Evolutionary conservation across 1,139 yeast species (phyloP), one percentile per base, ranked within the genome.

Genomic region (Yamadazyma sp.): DNA sequence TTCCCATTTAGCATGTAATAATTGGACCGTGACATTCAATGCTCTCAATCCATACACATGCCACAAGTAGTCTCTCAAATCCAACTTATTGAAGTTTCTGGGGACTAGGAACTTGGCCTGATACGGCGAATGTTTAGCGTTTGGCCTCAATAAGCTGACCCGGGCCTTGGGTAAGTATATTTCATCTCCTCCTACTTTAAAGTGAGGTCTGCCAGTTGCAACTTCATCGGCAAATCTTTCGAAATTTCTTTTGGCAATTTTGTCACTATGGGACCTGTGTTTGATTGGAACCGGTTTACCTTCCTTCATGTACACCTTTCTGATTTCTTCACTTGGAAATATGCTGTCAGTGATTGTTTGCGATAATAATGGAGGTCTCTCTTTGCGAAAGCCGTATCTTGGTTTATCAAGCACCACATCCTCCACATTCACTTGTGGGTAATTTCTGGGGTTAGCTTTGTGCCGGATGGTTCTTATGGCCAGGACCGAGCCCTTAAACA

Each of bases 91-190:
- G 73, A 89, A 88, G 43, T 86, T 79, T 56, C 87, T 80, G 17
- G 97, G 97, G 23, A 90, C 97, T 49, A 86, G 78, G 59, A 90
- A 90, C 62, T 88, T 89, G 35, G 97, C 97, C 62, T 89, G 97
- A 64, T 83, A 88, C 37, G 97, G 97, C 1, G 96, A 86, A 62
- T 87, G 95, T 57, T 87, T 87, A 16, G 97, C 96, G 55, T 86
- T 86, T 33, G 96, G 95, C 57, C 95, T 76, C 47, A 90, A 67
- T 31, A 90, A 70, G 38, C 86, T 78, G 29, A 90, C 70, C 47
- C 94, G 73, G 2, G 95, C 96, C 48, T 81, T 80, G 26, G 97
- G 97, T 61, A 90, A 84, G 59, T 78, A 88, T 12, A 85, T 68
- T 47, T 82, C 69, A 49, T 75, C 78, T 5, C 76, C 81, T 53